phyloP scores from a whole-genome alignment of 1,139 yeast species.

The Candida sp. region DNA sequence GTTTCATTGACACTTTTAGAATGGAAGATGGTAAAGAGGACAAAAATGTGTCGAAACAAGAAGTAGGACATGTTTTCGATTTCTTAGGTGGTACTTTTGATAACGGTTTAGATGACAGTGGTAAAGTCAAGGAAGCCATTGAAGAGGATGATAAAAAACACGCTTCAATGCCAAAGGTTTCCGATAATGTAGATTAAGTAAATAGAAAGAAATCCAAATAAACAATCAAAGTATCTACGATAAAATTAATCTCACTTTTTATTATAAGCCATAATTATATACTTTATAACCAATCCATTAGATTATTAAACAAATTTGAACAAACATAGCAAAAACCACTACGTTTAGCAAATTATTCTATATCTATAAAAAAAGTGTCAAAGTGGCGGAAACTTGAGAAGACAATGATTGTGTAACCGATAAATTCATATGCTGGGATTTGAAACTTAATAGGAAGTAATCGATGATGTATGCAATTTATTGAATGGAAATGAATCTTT shows the following conservation, averaged over 20 bases:
- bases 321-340: neutral
- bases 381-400: neutral
- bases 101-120: constrained; percentile 18
- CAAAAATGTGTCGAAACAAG: constrained; percentile 12
- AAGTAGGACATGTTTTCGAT: constrained; percentile 57
- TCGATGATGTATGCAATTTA: neutral
- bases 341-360: neutral
- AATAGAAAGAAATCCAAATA: neutral
- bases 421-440: neutral
- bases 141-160: constrained; percentile 4
- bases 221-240: neutral
- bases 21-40: constrained; percentile 12
- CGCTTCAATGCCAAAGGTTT: constrained; percentile 7
- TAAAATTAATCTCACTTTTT: neutral
- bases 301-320: neutral
- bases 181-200: constrained; percentile 14
- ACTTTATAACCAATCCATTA: neutral
- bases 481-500: neutral
- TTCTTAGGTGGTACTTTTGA: constrained; percentile 61
- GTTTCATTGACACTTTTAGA: constrained; percentile 77
- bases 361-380: neutral
- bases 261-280: neutral
- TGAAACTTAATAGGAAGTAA: neutral
- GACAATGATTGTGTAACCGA: no score
- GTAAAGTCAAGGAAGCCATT: constrained; percentile 3